Conservation (phyloP, 73 alveolate genomes). For the Paramecium bursaria region DNA sequence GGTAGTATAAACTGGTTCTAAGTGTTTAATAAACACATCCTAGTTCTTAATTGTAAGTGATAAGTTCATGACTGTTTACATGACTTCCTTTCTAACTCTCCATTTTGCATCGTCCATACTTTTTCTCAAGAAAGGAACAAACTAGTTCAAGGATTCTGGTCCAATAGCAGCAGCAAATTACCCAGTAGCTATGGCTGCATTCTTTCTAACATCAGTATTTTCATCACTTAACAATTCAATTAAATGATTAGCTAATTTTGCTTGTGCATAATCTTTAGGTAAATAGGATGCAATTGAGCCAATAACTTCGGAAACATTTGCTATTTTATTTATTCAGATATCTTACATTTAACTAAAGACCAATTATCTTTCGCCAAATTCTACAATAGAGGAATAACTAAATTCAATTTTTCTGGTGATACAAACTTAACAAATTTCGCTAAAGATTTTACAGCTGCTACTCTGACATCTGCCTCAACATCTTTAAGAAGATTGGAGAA, state of each 20-base stretch:
- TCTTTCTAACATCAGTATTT: conserved; percentile 95
- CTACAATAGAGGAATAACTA: conserved; percentile 67
- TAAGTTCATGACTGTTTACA: conserved; percentile 85
- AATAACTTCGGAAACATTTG: conserved; percentile 89
- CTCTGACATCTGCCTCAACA: conserved; percentile 95
- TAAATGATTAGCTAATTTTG: conserved; percentile 86
- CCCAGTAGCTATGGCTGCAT: conserved; percentile 87
- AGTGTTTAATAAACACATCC: conserved; percentile 85
- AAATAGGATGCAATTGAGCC: conserved; percentile 88
- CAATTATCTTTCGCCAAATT: conserved; percentile 57
- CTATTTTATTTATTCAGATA: conserved; percentile 68
- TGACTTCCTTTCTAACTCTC: conserved; percentile 95
- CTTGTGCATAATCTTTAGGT: conserved; percentile 85
- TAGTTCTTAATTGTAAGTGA: conserved; percentile 78
- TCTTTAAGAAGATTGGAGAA: conserved; percentile 92
- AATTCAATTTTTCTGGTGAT: conserved; percentile 80
- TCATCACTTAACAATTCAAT: conserved; percentile 94
- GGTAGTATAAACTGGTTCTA: conserved; percentile 87
- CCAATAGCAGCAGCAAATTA: conserved; percentile 93
- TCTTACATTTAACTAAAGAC: conserved; percentile 66
- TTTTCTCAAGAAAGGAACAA: conserved; percentile 80
- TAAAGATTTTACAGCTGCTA: conserved; percentile 90
- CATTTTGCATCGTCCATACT: conserved; percentile 95
- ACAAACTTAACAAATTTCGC: conserved; percentile 73
- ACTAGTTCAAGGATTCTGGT: conserved; percentile 83